Percentiles rank a stretch among this genome's conserved stretches.
Evolutionary conservation across 2,329 filamentous ascomycete genomes (phyloP).

Genomic region (Ophiostoma novo-ulmi): DNA sequence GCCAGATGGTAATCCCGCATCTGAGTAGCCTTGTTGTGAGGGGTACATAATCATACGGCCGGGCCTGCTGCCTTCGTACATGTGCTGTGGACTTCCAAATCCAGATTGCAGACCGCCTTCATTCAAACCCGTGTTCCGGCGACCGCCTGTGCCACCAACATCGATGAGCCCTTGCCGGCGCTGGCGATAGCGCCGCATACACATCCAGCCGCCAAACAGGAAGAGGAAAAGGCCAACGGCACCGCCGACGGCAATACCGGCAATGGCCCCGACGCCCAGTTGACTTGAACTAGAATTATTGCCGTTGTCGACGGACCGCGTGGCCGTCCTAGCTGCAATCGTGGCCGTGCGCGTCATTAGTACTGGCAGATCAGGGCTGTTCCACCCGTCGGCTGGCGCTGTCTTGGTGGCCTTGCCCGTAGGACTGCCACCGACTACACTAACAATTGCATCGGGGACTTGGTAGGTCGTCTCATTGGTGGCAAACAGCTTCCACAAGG

Average conservation of each 20-base stretch:
- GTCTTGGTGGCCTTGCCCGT: slow-evolving; percentile 51
- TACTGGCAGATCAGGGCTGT: slow-evolving; percentile 46
- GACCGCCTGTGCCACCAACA: background rate
- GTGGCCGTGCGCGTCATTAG: slow-evolving; percentile 50
- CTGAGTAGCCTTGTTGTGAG: slow-evolving; percentile 17
- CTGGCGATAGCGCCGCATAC: background rate
- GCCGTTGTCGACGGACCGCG: slow-evolving; percentile 37
- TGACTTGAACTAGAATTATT: background rate
- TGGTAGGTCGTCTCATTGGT: slow-evolving; percentile 47
- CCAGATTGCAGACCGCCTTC: background rate
- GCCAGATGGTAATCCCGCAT: slow-evolving; percentile 4
- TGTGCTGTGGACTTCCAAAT: background rate
- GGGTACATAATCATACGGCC: slow-evolving; percentile 19
- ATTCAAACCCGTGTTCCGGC: slow-evolving; percentile 15
- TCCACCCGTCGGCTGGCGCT: slow-evolving; percentile 47
- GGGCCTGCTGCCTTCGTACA: background rate
- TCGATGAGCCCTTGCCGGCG: background rate
- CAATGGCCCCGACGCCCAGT: slow-evolving; percentile 40
- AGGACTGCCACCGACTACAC: slow-evolving; percentile 47
- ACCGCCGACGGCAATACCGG: slow-evolving; percentile 42
- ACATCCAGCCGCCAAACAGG: slow-evolving; percentile 24
- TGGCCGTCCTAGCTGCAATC: slow-evolving; percentile 46
- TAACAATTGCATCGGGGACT: slow-evolving; percentile 49
- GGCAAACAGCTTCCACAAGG: slow-evolving; percentile 51
- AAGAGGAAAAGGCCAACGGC: slow-evolving; percentile 32